Evolutionary conservation across 2,329 filamentous ascomycete genomes (phyloP).

Genomic region (Aspergillus viridinutans): DNA sequence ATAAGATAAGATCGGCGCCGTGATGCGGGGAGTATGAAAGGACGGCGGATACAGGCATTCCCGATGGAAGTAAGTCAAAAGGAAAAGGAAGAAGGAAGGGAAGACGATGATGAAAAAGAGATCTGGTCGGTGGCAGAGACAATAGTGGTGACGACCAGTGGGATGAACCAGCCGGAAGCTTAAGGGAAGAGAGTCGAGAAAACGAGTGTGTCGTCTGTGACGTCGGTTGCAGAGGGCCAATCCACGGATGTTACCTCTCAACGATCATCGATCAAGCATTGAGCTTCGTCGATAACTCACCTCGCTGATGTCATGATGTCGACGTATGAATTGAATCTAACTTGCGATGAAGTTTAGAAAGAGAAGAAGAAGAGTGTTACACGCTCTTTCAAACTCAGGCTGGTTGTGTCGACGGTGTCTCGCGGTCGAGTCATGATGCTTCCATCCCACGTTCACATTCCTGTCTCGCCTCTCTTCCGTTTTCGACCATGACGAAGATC

Average conservation of each 20-base stretch:
- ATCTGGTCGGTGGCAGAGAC: not conserved
- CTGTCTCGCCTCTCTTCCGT: conserved; percentile 2
- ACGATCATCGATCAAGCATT: not conserved
- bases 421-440: conserved; percentile 5
- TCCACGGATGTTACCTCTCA: conserved; percentile 13
- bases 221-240: conserved; percentile 25
- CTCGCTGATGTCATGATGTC: conserved; percentile 18
- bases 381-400: not conserved
- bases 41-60: conserved; percentile 16
- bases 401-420: not conserved
- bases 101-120: conserved; percentile 1
- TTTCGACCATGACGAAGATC: conserved; percentile 1
- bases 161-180: conserved; percentile 25
- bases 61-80: conserved; percentile 6
- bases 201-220: conserved; percentile 20
- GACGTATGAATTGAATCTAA: not conserved
- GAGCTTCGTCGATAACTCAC: not conserved
- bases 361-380: conserved; percentile 1
- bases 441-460: not conserved
- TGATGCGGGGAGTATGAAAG: conserved; percentile 6
- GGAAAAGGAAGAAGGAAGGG: conserved; percentile 11
- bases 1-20: conserved; percentile 11
- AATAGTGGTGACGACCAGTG: conserved; percentile 2
- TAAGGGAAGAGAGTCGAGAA: conserved; percentile 5
- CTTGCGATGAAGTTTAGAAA: not conserved